Percentiles rank a stretch among this genome's conserved stretches.
Conservation (phyloP, 2,329 filamentous ascomycete genomes). For the Xylariaceae sp. region DNA sequence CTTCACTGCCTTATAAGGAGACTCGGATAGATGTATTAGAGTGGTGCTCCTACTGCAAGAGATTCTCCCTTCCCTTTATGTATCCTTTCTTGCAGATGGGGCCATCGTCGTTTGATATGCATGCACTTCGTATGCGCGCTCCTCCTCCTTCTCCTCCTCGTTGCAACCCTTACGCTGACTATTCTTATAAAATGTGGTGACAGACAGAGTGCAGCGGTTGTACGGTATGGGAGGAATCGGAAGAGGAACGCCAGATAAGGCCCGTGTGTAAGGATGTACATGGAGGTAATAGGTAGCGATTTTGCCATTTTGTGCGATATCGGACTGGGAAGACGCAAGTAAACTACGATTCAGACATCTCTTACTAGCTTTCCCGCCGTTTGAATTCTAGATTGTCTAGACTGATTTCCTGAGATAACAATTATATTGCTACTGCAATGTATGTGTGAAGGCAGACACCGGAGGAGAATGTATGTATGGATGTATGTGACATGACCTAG, state of each 20-base stretch:
- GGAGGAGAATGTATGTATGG: too few species aligned
- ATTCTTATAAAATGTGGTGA: not conserved
- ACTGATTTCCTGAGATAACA: too few species aligned
- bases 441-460: too few species aligned
- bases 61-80: not conserved
- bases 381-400: too few species aligned
- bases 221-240: not conserved
- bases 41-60: not conserved
- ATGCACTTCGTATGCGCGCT: not conserved
- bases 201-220: not conserved
- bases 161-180: not conserved
- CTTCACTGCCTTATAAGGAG: too few species aligned
- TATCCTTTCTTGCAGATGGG: slow-evolving; percentile 24
- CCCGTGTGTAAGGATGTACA: not conserved
- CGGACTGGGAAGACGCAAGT: not conserved
- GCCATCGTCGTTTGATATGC: slow-evolving; percentile 26
- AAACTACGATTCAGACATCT: too few species aligned
- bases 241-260: not conserved
- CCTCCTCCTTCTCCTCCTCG: not conserved
- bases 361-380: too few species aligned
- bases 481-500: not conserved
- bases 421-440: too few species aligned
- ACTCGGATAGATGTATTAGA: slow-evolving; percentile 1
- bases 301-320: not conserved
- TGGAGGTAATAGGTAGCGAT: too few species aligned